Evolutionary conservation across 495 filamentous ascomycete species (phyloP).

Genomic region (Xylaria flabelliformis): DNA sequence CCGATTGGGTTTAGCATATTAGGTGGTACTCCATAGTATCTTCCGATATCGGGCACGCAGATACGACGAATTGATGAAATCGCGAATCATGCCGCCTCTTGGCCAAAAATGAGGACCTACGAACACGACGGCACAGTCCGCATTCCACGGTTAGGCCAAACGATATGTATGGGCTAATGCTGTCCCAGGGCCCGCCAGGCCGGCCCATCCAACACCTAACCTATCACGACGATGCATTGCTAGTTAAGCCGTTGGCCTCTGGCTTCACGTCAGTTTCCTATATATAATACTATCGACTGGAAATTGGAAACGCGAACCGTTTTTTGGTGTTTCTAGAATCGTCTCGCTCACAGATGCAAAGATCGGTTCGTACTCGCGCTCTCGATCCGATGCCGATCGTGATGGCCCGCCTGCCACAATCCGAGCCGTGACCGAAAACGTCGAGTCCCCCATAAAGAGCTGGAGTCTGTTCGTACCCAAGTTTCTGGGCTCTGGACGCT

Average conservation of each 20-base stretch:
- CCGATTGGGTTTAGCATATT: conserved; percentile 3
- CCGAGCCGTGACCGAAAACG: conserved; percentile 4
- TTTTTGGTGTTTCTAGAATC: not conserved
- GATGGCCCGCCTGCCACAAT: not conserved
- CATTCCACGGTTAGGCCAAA: not conserved
- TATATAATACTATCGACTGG: not conserved
- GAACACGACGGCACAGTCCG: not conserved
- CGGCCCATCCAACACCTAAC: not conserved
- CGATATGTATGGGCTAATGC: not conserved
- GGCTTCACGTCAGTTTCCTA: not conserved
- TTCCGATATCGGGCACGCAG: not conserved
- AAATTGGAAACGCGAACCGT: not conserved
- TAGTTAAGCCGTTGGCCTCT: not conserved
- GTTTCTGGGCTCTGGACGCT: not conserved
- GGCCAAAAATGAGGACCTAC: not conserved
- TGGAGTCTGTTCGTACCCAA: not conserved
- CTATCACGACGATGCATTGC: not conserved
- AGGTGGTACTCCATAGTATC: too few species aligned
- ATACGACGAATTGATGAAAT: not conserved
- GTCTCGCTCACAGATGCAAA: not conserved
- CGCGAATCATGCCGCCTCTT: not conserved
- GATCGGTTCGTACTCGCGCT: not conserved
- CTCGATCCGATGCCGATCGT: not conserved
- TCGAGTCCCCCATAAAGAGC: not conserved
- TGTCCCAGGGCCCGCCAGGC: not conserved